Base-by-base conservation (phyloP, 164 flowering plant genomes). In the Kingdonia uniflora region DNA sequence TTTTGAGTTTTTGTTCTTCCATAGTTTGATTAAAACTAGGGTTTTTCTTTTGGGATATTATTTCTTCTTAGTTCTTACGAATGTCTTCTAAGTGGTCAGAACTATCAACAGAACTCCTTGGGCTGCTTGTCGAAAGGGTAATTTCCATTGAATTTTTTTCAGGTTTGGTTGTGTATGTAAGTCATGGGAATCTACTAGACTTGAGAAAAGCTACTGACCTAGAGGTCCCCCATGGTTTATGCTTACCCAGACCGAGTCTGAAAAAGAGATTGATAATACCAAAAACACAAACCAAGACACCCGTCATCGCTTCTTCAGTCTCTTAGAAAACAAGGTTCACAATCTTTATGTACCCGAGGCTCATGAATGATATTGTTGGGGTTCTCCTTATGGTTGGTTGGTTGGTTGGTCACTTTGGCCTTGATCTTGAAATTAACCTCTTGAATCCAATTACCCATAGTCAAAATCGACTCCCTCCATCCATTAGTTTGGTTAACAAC, bases 341-440 rank as follows among this genome's bases (percentile, higher is more conserved):
- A 19, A 17, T 16, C 5, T 44, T 10, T 16, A 44, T 11, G 13
- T 44, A 19, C 48, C 22, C 20, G 21, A 44, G 48, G 19, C 22
- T 17, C 19, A 21, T 16, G 22, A 5, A 44, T 16, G 48, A 10
- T 19, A 44, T 44, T 44, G 48, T 44, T 44, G 48, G 48, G 5
- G 48, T 44, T 44, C 48, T 1, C 48, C 48, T 17, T 44, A 16
- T 19, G 48, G 48, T n/a, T 43, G 47, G 47, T n/a, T n/a, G n/a
- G n/a, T n/a, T n/a, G n/a, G n/a, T n/a, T n/a, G n/a, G n/a, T n/a
- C n/a, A n/a, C n/a, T n/a, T n/a, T n/a, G n/a, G n/a, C n/a, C n/a
- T n/a, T n/a, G n/a, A n/a, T n/a, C n/a, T n/a, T n/a, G n/a, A n/a
- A n/a, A n/a, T n/a, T n/a, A n/a, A n/a, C n/a, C n/a, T n/a, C n/a